Evolutionary conservation across 148 eudicot species (phyloP).

Genomic region (Simmondsia chinensis): DNA sequence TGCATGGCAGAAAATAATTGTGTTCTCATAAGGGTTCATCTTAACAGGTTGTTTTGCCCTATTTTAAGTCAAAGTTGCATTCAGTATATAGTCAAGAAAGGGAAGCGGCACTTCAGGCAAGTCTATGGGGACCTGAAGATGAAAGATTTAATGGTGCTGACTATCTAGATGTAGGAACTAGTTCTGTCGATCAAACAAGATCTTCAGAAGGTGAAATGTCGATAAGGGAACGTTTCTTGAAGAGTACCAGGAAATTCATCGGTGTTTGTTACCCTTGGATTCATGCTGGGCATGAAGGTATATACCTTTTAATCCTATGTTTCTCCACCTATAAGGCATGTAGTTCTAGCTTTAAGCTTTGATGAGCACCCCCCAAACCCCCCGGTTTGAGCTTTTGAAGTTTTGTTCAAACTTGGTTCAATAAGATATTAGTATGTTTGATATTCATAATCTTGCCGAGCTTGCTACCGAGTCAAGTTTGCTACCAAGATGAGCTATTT

Average conservation of each 20-base stretch:
- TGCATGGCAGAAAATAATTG: slow-evolving; percentile 1
- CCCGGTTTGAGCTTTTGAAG: too few species aligned
- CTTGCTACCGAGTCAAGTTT: too few species aligned
- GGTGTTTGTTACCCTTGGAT: slow-evolving; percentile 85
- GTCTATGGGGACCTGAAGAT: slow-evolving; percentile 82
- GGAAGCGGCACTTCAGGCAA: slow-evolving; percentile 87
- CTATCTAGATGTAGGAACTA: slow-evolving; percentile 35
- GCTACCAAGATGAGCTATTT: too few species aligned
- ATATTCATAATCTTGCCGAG: too few species aligned
- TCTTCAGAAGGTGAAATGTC: slow-evolving; percentile 42
- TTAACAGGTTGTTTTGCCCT: slow-evolving; percentile 82
- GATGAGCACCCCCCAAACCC: too few species aligned
- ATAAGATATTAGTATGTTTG: too few species aligned
- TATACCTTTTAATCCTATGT: slow-evolving; percentile 1
- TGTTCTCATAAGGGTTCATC: slow-evolving; percentile 3
- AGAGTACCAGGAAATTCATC: slow-evolving; percentile 49
- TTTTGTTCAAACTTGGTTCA: too few species aligned
- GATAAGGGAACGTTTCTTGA: slow-evolving; percentile 35
- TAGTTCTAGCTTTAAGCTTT: too few species aligned
- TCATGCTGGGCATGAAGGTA: slow-evolving; percentile 98
- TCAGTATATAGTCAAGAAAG: slow-evolving; percentile 81
- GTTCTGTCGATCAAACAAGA: slow-evolving; percentile 40
- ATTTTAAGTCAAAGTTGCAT: slow-evolving; percentile 86
- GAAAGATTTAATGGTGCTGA: slow-evolving; percentile 49
- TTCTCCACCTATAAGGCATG: too few species aligned